Evolutionary conservation across 768 basidiomycete species (phyloP), one percentile per base, ranked within the genome.

Genomic region (Neoboletus subvelutipes): DNA sequence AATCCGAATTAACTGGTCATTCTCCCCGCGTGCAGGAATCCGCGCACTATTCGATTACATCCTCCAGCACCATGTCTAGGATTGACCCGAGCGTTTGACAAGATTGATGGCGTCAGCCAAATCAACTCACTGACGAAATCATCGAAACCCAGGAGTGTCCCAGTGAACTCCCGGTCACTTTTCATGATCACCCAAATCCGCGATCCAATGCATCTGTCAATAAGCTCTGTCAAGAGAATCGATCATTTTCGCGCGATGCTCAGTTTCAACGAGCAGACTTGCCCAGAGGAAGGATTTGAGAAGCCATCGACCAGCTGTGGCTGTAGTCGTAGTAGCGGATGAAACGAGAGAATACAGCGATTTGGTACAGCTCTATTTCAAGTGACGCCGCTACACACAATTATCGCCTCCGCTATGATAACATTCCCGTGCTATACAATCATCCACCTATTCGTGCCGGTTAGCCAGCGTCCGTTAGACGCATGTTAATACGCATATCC

Each of bases 131-230:
- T 99, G 73, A 99, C 96, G 73, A 96, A 99, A 75, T 99, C 96
- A 71, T 99, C 96, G 66, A 99, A 99, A 2, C 96, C 96, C 34
- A 96, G 80, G 41, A 99, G 79, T 3, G 87, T 97, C 12, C 96
- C 96, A 24, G 90, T 92, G 75, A 98, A 99, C 76, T 99, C 96
- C 45, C 94, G 88, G 59, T 99, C 94, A 64, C 82, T 87, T 78
- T 98, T 98, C 93, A 97, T 98, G 71, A 98, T 86, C 66, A 98
- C 96, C 92, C 94, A 97, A 69, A 98, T 95, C 48, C 86, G 84
- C 34, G 94, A 96, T 55, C 96, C 96, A 71, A 98, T 98, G 70
- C 96, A 98, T 71, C 91, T 84, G 73, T 99, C 96, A 67, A 99
- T 96, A 43, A 99, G 81, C 73, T 98, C 96, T 95, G 52, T 54